A percentile compares a stretch with the other conserved stretches of the same genome.
Evolutionary conservation across 768 basidiomycete genomes (phyloP).

Genomic region (Naganishia randhawae): DNA sequence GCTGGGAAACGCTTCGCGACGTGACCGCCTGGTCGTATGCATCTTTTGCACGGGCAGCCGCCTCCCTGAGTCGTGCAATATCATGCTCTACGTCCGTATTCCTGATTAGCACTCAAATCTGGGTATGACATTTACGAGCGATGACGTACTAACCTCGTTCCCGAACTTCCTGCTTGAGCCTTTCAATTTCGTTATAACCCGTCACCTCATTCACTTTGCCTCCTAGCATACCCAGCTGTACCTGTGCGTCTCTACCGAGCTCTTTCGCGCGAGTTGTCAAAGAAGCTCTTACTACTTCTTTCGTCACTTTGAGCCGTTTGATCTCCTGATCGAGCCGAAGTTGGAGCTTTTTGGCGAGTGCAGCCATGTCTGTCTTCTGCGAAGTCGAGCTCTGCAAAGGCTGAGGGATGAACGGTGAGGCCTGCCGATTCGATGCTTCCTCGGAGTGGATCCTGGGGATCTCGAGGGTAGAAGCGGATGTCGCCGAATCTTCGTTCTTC

Average conservation of each 20-base stretch:
- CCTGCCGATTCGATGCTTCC: not conserved
- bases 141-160: conserved; percentile 63
- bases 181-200: conserved; percentile 82
- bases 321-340: conserved; percentile 20
- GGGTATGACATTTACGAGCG: not conserved
- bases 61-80: conserved; percentile 65
- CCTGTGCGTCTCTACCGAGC: conserved; percentile 12
- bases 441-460: not conserved
- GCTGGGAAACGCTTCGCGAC: conserved; percentile 76
- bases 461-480: conserved; percentile 2
- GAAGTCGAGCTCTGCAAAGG: not conserved
- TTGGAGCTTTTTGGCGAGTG: conserved; percentile 17
- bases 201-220: conserved; percentile 77
- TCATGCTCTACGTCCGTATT: conserved; percentile 61
- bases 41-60: conserved; percentile 67
- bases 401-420: not conserved
- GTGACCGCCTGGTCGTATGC: conserved; percentile 74
- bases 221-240: conserved; percentile 67
- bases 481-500: not conserved
- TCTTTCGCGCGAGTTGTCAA: conserved; percentile 12
- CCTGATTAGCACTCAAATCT: not conserved
- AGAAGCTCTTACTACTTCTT: conserved; percentile 7
- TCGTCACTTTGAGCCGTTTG: conserved; percentile 6
- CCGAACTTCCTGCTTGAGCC: conserved; percentile 62
- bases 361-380: conserved; percentile 1